Evolutionary conservation across 2,329 filamentous ascomycete genomes (phyloP), one percentile per base, ranked within the genome.

Genomic region (Helminthosporium solani): DNA sequence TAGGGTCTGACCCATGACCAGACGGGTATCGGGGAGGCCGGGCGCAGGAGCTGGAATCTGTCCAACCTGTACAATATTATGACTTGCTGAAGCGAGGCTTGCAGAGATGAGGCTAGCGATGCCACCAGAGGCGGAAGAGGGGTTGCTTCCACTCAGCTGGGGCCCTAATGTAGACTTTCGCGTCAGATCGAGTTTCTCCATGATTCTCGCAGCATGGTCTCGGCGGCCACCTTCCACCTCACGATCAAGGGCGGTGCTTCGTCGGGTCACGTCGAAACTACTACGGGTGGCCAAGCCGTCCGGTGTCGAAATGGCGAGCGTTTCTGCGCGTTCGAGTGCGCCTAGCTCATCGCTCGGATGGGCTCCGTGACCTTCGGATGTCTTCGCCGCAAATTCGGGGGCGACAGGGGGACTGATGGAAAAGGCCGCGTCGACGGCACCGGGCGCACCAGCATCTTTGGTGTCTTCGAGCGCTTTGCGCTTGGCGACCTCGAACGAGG

Each of bases 401-500:
- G 91, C 85, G 23, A 87, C 84, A 12, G 94, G 89, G 7, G 90
- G 87, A 2, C 88, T 94, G 55, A 99, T 95, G 6, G 91, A 87
- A 72, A 97, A 99, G 11, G 94, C 94, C 42, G 91, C 85, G 58
- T 84, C 81, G 34, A 78, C 73, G 20, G 75, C 73, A 21, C 70
- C 71, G n/a, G 71, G 70, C 14, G 71, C 68, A 4, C 73, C 61
- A 21, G 64, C 74, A 2, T 78, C 78, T 51, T 77, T 81, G 12
- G 76, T 74, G 54, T 83, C 86, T 65, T 97, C 89, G 38, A 99
- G 82, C 0, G 92, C 92, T 64, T 87, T 90, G 58, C 91, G 89
- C 73, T 99, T 99, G 42, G 92, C 91, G 14, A 91, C 83, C 58
- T 99, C 92, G 59, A 99, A 96, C 0, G 92, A 85, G 54, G 88